Percentiles rank a stretch among this genome's conserved stretches.
Conservation (phyloP, 2,329 filamentous ascomycete species). For the Gremmenia infestans region DNA sequence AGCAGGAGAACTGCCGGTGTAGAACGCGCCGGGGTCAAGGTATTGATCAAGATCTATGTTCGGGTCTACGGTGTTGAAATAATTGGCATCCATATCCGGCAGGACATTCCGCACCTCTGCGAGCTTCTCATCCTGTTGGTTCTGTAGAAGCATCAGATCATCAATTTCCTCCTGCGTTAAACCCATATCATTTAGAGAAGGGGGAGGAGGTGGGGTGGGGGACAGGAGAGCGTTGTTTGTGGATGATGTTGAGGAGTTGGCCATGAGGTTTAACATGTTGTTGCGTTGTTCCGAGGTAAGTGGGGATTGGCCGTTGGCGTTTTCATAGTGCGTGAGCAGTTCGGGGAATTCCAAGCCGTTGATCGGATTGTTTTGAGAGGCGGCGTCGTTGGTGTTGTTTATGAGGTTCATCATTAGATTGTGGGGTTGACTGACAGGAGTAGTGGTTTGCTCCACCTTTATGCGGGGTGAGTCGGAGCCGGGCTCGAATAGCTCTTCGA, state of each 20-base stretch:
- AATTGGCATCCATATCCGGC: constrained; percentile 56
- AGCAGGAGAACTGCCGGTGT: constrained; percentile 24
- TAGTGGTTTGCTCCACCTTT: constrained; percentile 48
- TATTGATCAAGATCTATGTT: constrained; percentile 49
- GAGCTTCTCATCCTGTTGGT: constrained; percentile 72
- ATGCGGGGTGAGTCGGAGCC: constrained; percentile 44
- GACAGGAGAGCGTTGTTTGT: constrained; percentile 30
- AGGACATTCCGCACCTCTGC: constrained; percentile 69
- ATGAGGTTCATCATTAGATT: constrained; percentile 65
- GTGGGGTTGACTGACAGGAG: constrained; percentile 38
- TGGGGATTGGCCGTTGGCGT: constrained; percentile 46
- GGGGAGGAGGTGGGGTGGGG: constrained; percentile 37
- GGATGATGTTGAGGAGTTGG: constrained; percentile 30
- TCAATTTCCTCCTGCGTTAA: constrained; percentile 73
- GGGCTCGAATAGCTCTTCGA: constrained; percentile 57
- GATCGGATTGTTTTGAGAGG: constrained; percentile 37
- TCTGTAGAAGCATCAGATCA: constrained; percentile 70
- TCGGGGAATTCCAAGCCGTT: constrained; percentile 46
- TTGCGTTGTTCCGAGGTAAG: constrained; percentile 55
- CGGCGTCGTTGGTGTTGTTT: constrained; percentile 52
- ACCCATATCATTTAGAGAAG: constrained; percentile 55
- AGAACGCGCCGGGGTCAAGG: constrained; percentile 39
- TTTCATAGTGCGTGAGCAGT: constrained; percentile 36
- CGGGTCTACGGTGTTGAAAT: constrained; percentile 30
- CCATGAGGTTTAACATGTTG: constrained; percentile 56